phyloP scores from a whole-genome alignment of 1,139 yeast genomes.

The Geotrichum aggregatum region DNA sequence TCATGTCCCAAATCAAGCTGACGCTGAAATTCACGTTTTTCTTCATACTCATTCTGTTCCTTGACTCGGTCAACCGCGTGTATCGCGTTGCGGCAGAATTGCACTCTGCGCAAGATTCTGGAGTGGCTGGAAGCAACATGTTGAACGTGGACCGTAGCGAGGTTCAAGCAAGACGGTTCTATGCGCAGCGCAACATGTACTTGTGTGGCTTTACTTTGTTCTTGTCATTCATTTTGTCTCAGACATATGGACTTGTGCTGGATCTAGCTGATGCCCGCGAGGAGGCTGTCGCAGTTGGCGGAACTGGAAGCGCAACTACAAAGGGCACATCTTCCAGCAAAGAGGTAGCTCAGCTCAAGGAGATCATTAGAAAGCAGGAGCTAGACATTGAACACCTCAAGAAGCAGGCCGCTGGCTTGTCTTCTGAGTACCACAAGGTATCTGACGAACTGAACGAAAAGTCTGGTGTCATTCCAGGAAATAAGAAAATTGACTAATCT shows the following conservation, averaged over 20 bases:
- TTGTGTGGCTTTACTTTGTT: conserved; percentile 94
- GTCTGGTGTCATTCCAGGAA: conserved; percentile 27
- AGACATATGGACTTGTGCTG: conserved; percentile 78
- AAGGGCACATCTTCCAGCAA: conserved; percentile 21
- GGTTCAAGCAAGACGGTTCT: conserved; percentile 83
- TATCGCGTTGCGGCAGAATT: conserved; percentile 63
- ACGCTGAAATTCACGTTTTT: conserved; percentile 79
- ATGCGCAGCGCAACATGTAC: conserved; percentile 95
- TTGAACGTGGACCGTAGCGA: conserved; percentile 59
- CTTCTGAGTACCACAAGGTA: conserved; percentile 58
- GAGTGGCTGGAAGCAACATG: background rate
- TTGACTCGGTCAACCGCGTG: conserved; percentile 86
- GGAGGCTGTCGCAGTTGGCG: conserved; percentile 3
- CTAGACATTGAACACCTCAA: conserved; percentile 61
- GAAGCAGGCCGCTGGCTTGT: conserved; percentile 64
- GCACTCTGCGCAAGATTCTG: conserved; percentile 24
- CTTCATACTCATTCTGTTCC: conserved; percentile 75
- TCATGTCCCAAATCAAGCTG: conserved; percentile 66
- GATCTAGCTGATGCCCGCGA: conserved; percentile 68
- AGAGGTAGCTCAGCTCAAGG: conserved; percentile 50
- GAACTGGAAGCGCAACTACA: conserved; percentile 9
- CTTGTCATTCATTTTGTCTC: conserved; percentile 74
- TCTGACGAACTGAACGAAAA: conserved; percentile 41
- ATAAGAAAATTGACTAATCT: conserved; percentile 34
- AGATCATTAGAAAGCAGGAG: conserved; percentile 56